Evolutionary conservation across 345 rosid genomes (phyloP), one percentile per base, ranked within the genome.

Genomic region (Linum trigynum): DNA sequence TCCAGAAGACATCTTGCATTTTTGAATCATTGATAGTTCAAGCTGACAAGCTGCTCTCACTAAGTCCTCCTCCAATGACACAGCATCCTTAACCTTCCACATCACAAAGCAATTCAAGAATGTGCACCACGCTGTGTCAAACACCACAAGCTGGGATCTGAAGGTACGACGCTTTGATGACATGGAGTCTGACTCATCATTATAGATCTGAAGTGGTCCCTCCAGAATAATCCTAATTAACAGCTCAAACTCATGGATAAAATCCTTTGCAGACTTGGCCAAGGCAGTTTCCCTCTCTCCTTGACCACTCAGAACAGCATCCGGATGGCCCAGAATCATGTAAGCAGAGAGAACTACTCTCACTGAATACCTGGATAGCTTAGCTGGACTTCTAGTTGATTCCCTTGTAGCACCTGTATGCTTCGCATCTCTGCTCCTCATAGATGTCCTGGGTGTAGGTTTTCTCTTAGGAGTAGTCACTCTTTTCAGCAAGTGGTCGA

Each of bases 11-110:
- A 90, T 63, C 78, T 82, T 88, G 80, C 97, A 90, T 68, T 88
- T 90, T 38, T 90, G 88, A 70, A 94, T 86, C 99, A 94, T 94
- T 53, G 96, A 94, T 42, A 90, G 89, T 81, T 94, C 99, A 62
- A 94, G 97, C 81, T 90, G 96, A 83, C 99, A 94, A 35, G 97
- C 99, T 15, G 99, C 97, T 79, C 92, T 84, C 5, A 88, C 95
- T 78, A 95, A 75, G 75, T 95, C 96, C 69, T 83, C 90, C 78
- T 88, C 96, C 82, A 95, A 74, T 57, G 79, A 67, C 78, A 78
- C 82, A 14, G 99, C 99, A 78, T 95, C 99, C 79, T 87, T 91
- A 59, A 89, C 95, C 76, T 95, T 95, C 99, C 99, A 95, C 76
- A 79, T 87, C 62, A 82, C 99, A 82, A 95, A 95, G 56, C 85